A percentile compares a stretch with the other conserved stretches of the same genome.
phyloP scores from a whole-genome alignment of 2,329 filamentous ascomycete species.

The Phaeoacremonium minimum region DNA sequence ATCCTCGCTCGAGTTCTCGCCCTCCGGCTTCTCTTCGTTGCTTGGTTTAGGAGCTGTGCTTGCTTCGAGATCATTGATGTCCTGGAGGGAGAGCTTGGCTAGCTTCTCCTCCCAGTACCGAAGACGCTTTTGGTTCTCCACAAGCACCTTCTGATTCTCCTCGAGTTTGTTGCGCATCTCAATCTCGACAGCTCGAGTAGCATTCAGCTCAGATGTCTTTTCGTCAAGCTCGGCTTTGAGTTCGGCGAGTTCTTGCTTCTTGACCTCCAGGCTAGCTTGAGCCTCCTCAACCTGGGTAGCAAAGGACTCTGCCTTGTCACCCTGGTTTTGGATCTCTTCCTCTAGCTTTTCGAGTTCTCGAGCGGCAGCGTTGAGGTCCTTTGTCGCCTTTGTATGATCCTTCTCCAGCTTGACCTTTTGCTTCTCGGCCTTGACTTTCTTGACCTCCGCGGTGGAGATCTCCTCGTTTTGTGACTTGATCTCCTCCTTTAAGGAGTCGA shows the following conservation, averaged over 20 bases:
- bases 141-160: constrained; percentile 85
- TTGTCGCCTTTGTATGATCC: constrained; percentile 70
- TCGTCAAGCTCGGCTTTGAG: constrained; percentile 85
- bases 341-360: constrained; percentile 75
- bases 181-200: constrained; percentile 84
- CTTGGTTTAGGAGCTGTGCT: constrained; percentile 22
- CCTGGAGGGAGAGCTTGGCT: constrained; percentile 76
- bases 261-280: constrained; percentile 70
- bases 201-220: constrained; percentile 81
- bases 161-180: constrained; percentile 99
- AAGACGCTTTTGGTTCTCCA: constrained; percentile 79
- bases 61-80: constrained; percentile 64
- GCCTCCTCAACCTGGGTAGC: constrained; percentile 75
- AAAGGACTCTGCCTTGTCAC: constrained; percentile 68
- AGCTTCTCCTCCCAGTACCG: constrained; percentile 89
- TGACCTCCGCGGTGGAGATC: constrained; percentile 80
- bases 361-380: constrained; percentile 69
- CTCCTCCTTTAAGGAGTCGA: constrained; percentile 83
- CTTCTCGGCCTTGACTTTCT: constrained; percentile 91
- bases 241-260: constrained; percentile 73
- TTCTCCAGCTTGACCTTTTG: constrained; percentile 83
- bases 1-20: constrained; percentile 16
- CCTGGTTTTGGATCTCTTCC: constrained; percentile 73
- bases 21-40: constrained; percentile 16
- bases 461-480: constrained; percentile 77